A percentile compares a stretch with the other conserved stretches of the same genome.
phyloP scores from a whole-genome alignment of 2,329 filamentous ascomycete species.

The Colletotrichum lini region DNA sequence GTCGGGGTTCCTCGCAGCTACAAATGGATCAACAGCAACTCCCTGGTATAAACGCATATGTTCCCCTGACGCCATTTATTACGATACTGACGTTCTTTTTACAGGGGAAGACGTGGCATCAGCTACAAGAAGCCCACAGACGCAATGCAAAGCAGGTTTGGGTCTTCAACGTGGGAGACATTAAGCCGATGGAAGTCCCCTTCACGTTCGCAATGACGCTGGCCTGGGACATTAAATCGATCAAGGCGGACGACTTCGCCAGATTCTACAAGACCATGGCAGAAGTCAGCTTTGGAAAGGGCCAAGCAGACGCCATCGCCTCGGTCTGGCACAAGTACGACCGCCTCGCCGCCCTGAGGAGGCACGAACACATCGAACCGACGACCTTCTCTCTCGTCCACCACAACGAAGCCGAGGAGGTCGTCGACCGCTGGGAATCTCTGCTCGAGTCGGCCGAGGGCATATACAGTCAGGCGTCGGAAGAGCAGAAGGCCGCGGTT shows the following conservation, averaged over 20 bases:
- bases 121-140: constrained; percentile 69
- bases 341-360: constrained; percentile 63
- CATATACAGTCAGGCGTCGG: not conserved
- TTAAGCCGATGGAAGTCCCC: constrained; percentile 71
- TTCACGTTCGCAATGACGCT: constrained; percentile 70
- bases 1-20: constrained; percentile 73
- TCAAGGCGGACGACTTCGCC: constrained; percentile 59
- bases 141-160: constrained; percentile 67
- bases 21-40: constrained; percentile 75
- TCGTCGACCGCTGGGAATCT: constrained; percentile 56
- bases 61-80: not conserved
- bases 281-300: constrained; percentile 57
- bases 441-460: constrained; percentile 60
- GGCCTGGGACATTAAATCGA: constrained; percentile 67
- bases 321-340: constrained; percentile 68
- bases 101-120: constrained; percentile 60
- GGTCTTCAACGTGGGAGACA: constrained; percentile 75
- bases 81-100: not conserved
- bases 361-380: constrained; percentile 72
- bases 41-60: constrained; percentile 55
- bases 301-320: constrained; percentile 62
- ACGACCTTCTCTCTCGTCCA: constrained; percentile 71
- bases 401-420: constrained; percentile 71
- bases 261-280: constrained; percentile 30
- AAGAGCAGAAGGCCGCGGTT: constrained; percentile 64